These are phyloP conservation scores for Gloeophyllum trabeum DNA, from an alignment of 768 basidiomycete genomes.

Conservation along the genomic window DNA sequence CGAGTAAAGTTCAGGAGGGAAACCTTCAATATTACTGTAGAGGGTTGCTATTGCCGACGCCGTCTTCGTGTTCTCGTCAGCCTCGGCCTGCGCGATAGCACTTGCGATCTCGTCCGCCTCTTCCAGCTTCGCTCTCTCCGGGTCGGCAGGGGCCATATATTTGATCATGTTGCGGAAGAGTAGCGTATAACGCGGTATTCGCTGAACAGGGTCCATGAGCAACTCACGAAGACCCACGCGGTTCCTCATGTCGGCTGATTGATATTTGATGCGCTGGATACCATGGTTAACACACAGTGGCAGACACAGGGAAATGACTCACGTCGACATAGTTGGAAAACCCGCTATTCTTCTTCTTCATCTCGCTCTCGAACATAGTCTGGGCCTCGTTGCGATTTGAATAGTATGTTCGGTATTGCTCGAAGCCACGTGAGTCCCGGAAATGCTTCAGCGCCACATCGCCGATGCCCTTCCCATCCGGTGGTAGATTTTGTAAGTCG, in stretches of 20 bases:
- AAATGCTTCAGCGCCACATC: constrained; percentile 85
- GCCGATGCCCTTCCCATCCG: constrained; percentile 64
- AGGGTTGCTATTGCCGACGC: constrained; percentile 84
- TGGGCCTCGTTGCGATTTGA: constrained; percentile 91
- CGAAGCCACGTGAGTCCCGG: constrained; percentile 74
- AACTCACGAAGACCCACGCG: constrained; percentile 85
- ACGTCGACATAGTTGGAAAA: constrained; percentile 88
- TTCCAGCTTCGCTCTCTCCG: constrained; percentile 64
- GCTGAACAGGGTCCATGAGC: constrained; percentile 93
- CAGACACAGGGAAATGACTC: constrained; percentile 15
- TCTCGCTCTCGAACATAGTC: constrained; percentile 73
- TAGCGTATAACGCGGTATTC: constrained; percentile 89
- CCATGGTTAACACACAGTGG: constrained; percentile 2
- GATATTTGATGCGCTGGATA: constrained; percentile 76
- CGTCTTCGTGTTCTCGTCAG: constrained; percentile 84
- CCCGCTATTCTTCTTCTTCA: constrained; percentile 66
- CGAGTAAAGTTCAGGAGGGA: constrained; percentile 85
- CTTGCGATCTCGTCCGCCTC: constrained; percentile 85
- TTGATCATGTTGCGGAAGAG: constrained; percentile 90
- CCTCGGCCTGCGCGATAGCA: constrained; percentile 84
- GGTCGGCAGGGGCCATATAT: constrained; percentile 70
- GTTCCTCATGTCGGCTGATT: constrained; percentile 59
- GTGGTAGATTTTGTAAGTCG: constrained; percentile 63
- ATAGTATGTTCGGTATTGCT: constrained; percentile 87
- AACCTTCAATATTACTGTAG: constrained; percentile 76